A percentile compares a stretch with the other conserved stretches of the same genome.
Conservation (phyloP, 805 yeast species). For the Sugiyamaella mastotermitis region DNA sequence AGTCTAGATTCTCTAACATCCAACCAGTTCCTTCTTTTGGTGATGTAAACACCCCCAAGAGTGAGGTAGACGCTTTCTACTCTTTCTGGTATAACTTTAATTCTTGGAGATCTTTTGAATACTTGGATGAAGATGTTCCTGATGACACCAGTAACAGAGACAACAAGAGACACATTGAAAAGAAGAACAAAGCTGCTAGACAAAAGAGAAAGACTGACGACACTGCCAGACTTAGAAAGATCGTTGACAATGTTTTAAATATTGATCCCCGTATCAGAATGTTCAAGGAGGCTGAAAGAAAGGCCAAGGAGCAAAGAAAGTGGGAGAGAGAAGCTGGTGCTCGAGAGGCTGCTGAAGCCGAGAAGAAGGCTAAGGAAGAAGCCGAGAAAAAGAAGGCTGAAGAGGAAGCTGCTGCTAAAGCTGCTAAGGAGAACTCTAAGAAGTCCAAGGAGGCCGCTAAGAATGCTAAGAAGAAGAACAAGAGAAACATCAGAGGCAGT, state of each 20-base stretch:
- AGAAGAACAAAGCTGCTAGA: slow-evolving; percentile 94
- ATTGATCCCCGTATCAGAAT: slow-evolving; percentile 93
- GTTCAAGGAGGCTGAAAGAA: slow-evolving; percentile 91
- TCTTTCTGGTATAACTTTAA: slow-evolving; percentile 89
- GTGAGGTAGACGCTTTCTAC: slow-evolving; percentile 82
- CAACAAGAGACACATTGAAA: slow-evolving; percentile 97
- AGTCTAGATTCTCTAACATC: slow-evolving; percentile 86
- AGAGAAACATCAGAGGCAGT: slow-evolving; percentile 75
- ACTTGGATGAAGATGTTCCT: slow-evolving; percentile 97
- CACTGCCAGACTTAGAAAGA: slow-evolving; percentile 77
- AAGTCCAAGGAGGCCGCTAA: slow-evolving; percentile 94
- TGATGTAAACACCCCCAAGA: slow-evolving; percentile 56
- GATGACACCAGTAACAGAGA: slow-evolving; percentile 99
- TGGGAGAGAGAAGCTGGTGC: slow-evolving; percentile 99
- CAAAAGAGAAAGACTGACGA: slow-evolving; percentile 97
- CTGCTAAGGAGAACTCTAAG: slow-evolving; percentile 71
- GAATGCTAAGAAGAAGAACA: slow-evolving; percentile 89
- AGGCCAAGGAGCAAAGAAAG: slow-evolving; percentile 88
- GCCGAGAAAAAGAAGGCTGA: slow-evolving; percentile 75
- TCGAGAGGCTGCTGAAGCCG: slow-evolving; percentile 92
- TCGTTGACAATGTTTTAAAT: slow-evolving; percentile 79
- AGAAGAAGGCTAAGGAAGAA: slow-evolving; percentile 77
- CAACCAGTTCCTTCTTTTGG: slow-evolving; percentile 88
- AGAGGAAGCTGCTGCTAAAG: slow-evolving; percentile 64
- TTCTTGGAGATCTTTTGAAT: slow-evolving; percentile 98